phyloP scores from a whole-genome alignment of 805 yeast genomes.

The Yarrowia bubula region DNA sequence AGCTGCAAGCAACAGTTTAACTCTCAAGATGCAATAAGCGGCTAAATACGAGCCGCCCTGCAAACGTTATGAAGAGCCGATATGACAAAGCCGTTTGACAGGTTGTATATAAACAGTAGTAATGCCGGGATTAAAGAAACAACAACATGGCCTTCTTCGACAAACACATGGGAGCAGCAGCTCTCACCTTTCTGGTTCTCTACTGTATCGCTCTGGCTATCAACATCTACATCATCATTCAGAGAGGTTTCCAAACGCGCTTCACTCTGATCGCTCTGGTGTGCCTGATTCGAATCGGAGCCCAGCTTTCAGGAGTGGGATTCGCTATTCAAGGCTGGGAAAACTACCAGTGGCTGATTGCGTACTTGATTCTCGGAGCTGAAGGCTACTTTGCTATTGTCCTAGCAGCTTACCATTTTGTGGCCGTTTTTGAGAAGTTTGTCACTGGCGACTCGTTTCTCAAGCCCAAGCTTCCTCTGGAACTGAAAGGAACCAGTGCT shows the following conservation, averaged over 20 bases:
- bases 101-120: neutral
- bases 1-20: neutral
- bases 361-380: slow-evolving; percentile 5
- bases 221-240: neutral
- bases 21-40: neutral
- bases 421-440: neutral
- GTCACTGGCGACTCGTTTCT: slow-evolving; percentile 6
- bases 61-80: neutral
- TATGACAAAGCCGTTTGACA: neutral
- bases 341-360: neutral
- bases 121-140: neutral
- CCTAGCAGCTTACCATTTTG: neutral
- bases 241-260: neutral
- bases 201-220: neutral
- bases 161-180: slow-evolving; percentile 4
- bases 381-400: slow-evolving; percentile 12
- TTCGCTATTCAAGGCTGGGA: slow-evolving; percentile 5
- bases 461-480: neutral
- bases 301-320: neutral
- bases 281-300: slow-evolving; percentile 5
- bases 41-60: neutral
- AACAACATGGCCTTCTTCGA: neutral
- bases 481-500: neutral
- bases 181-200: neutral
- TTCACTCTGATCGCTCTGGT: neutral